Conservation (phyloP, 1,139 yeast genomes). For the Geotrichum europaeum region DNA sequence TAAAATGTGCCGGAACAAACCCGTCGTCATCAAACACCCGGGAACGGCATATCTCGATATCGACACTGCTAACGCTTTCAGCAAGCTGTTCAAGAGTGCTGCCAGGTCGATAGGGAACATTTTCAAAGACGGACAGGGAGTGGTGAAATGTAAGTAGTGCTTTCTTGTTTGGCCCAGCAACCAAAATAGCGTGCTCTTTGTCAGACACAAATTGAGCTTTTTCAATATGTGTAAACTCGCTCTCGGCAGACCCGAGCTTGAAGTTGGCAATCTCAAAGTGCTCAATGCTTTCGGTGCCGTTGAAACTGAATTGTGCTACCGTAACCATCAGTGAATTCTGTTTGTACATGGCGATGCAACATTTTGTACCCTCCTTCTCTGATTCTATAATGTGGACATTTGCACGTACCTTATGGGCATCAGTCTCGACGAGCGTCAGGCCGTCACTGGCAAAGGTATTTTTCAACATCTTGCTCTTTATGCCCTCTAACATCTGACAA, state of each 20-base stretch:
- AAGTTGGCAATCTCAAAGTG: not conserved
- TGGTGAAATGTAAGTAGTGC: not conserved
- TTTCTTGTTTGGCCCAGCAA: not conserved
- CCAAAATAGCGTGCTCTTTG: not conserved
- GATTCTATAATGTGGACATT: conserved; percentile 1
- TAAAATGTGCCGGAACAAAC: conserved; percentile 19
- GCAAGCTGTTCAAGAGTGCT: conserved; percentile 1
- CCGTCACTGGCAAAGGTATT: conserved; percentile 11
- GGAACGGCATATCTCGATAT: conserved; percentile 2
- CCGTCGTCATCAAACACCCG: conserved; percentile 10
- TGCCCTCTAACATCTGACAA: conserved; percentile 13
- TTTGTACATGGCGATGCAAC: conserved; percentile 5
- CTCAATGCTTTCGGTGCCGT: not conserved
- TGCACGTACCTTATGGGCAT: not conserved
- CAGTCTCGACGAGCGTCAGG: not conserved
- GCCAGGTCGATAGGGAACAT: not conserved
- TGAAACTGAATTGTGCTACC: not conserved
- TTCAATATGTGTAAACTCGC: not conserved
- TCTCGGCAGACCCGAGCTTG: not conserved
- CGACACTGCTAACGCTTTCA: not conserved
- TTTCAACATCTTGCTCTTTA: conserved; percentile 17
- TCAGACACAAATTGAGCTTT: conserved; percentile 8
- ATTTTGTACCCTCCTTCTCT: not conserved
- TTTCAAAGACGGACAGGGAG: not conserved
- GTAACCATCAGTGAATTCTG: not conserved